Evolutionary conservation across 495 filamentous ascomycete genomes (phyloP).

Genomic region (Lepidopterella palustris): DNA sequence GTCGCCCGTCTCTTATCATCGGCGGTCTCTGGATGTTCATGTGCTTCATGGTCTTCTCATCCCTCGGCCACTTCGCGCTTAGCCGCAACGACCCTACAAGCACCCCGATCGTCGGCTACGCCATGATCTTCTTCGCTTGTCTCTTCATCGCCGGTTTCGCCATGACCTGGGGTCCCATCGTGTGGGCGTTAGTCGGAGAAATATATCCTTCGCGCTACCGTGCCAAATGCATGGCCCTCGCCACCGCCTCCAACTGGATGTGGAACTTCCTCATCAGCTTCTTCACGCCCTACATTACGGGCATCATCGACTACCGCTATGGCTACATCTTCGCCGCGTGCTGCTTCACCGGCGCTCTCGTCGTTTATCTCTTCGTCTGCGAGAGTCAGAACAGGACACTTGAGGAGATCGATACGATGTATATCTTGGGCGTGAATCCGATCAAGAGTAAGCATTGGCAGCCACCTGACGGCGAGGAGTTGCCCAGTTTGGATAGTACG

Average conservation of each 20-base stretch:
- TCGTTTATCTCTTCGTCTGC: conserved; percentile 74
- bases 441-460: conserved; percentile 57
- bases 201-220: conserved; percentile 74
- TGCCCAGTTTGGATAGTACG: neutral
- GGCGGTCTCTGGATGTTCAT: conserved; percentile 50
- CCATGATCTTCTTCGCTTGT: conserved; percentile 16
- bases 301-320: conserved; percentile 62
- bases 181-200: conserved; percentile 75
- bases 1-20: conserved; percentile 57
- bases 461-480: neutral
- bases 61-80: conserved; percentile 32
- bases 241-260: conserved; percentile 80
- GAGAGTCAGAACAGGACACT: conserved; percentile 61
- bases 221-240: conserved; percentile 67
- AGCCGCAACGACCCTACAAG: conserved; percentile 1
- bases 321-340: conserved; percentile 73
- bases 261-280: conserved; percentile 86
- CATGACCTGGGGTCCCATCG: conserved; percentile 74
- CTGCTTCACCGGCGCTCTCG: conserved; percentile 52
- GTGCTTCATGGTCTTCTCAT: conserved; percentile 34
- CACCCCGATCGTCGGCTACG: conserved; percentile 6
- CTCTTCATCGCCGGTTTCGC: conserved; percentile 30
- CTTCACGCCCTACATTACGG: conserved; percentile 72
- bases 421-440: conserved; percentile 60
- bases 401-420: conserved; percentile 83